Conservation (phyloP, 257 asterid species). For the Solanum corneliomulleri region DNA sequence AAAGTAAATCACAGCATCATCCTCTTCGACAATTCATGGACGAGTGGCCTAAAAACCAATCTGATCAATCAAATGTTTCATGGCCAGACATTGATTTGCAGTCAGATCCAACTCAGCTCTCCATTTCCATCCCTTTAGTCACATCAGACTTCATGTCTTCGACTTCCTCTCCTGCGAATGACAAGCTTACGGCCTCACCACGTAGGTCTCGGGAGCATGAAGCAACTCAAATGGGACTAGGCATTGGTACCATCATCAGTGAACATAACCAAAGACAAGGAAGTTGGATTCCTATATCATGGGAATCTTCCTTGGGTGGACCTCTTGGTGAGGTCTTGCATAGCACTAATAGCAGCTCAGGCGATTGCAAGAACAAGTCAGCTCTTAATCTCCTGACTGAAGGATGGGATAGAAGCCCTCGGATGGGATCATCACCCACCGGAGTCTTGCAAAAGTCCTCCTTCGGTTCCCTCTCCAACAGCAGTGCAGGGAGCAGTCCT, state of each 20-base stretch:
- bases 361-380: slow-evolving; percentile 19
- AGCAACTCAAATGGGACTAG: slow-evolving; percentile 49
- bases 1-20: slow-evolving; percentile 14
- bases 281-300: slow-evolving; percentile 55
- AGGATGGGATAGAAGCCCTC: slow-evolving; percentile 54
- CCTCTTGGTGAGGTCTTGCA: slow-evolving; percentile 92
- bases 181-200: slow-evolving; percentile 27
- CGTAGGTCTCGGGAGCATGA: slow-evolving; percentile 32
- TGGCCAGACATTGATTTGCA: slow-evolving; percentile 34
- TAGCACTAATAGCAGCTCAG: slow-evolving; percentile 15
- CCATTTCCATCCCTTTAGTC: slow-evolving; percentile 54
- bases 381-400: slow-evolving; percentile 43
- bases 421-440: slow-evolving; percentile 58
- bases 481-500: slow-evolving; percentile 84
- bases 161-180: slow-evolving; percentile 35
- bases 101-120: slow-evolving; percentile 51
- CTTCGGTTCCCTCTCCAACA: slow-evolving; percentile 56
- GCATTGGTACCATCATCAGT: slow-evolving; percentile 22
- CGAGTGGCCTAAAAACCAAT: slow-evolving; percentile 41
- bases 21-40: slow-evolving; percentile 65
- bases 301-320: slow-evolving; percentile 79
- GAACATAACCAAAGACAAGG: slow-evolving; percentile 23
- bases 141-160: slow-evolving; percentile 51
- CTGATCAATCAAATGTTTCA: slow-evolving; percentile 13
- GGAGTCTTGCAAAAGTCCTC: slow-evolving; percentile 79